Evolutionary conservation across 2,329 filamentous ascomycete genomes (phyloP).

Genomic region (Arthrobotrys pseudoclavata): DNA sequence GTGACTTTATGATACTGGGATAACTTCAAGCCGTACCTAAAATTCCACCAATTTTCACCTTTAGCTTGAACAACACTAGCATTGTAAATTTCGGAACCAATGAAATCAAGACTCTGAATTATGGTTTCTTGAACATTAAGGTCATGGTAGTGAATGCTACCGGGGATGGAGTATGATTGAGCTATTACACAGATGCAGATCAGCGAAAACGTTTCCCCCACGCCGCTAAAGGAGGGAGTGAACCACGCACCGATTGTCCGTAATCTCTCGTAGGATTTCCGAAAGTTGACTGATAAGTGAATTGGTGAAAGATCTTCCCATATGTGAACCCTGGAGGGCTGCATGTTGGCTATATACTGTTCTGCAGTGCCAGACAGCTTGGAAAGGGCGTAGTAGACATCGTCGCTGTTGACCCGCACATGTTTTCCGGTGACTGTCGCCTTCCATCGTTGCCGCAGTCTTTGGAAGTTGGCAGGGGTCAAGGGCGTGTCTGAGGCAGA

Average conservation of each 20-base stretch:
- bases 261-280: slow-evolving; percentile 51
- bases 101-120: slow-evolving; percentile 56
- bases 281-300: slow-evolving; percentile 56
- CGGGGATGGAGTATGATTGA: slow-evolving; percentile 56
- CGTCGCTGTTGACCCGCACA: slow-evolving; percentile 48
- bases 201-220: slow-evolving; percentile 9
- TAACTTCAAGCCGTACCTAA: slow-evolving; percentile 37
- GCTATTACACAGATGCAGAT: slow-evolving; percentile 29
- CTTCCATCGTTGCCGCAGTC: slow-evolving; percentile 55
- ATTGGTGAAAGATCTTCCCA: slow-evolving; percentile 60
- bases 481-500: slow-evolving; percentile 24
- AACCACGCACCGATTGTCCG: slow-evolving; percentile 43
- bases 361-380: slow-evolving; percentile 58
- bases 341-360: slow-evolving; percentile 47
- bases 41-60: slow-evolving; percentile 61
- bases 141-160: slow-evolving; percentile 55
- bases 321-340: slow-evolving; percentile 51
- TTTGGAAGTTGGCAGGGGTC: slow-evolving; percentile 61
- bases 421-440: slow-evolving; percentile 51
- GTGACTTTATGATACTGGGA: background rate
- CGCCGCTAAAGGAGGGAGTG: background rate
- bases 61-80: slow-evolving; percentile 46
- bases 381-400: slow-evolving; percentile 54
- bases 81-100: slow-evolving; percentile 52
- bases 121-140: slow-evolving; percentile 55